A percentile compares a stretch with the other conserved stretches of the same genome.
These are phyloP conservation scores for Neoboletus magnificus DNA, from an alignment of 768 basidiomycete species.

Conservation along the genomic window DNA sequence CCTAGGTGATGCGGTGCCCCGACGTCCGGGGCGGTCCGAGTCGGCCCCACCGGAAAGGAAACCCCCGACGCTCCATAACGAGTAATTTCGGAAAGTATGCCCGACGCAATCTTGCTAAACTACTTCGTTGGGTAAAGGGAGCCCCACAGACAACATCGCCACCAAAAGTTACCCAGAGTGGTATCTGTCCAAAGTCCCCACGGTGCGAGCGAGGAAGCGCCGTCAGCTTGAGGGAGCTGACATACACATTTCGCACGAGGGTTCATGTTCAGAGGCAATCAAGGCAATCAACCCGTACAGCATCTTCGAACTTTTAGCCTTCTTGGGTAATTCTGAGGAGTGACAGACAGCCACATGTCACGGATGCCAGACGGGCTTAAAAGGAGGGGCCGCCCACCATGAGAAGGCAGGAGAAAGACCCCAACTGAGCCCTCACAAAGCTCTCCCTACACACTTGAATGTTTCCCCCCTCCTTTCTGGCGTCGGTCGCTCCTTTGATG, in stretches of 20 bases:
- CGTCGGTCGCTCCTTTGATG: neutral
- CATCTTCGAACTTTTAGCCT: slow-evolving; percentile 19
- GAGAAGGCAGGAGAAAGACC: slow-evolving; percentile 5
- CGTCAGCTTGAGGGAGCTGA: slow-evolving; percentile 24
- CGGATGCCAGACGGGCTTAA: slow-evolving; percentile 18
- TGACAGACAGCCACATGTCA: slow-evolving; percentile 19
- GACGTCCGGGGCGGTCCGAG: neutral
- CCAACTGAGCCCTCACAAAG: slow-evolving; percentile 5
- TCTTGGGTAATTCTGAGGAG: slow-evolving; percentile 24
- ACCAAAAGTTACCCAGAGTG: slow-evolving; percentile 21
- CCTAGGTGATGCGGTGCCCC: neutral
- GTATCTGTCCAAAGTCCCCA: slow-evolving; percentile 13
- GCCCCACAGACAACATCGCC: slow-evolving; percentile 17
- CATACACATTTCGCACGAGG: slow-evolving; percentile 29
- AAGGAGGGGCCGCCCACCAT: slow-evolving; percentile 23
- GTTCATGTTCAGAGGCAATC: slow-evolving; percentile 28
- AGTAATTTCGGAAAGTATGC: slow-evolving; percentile 15
- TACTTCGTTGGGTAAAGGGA: slow-evolving; percentile 17
- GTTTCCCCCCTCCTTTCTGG: neutral
- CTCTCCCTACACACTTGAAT: neutral
- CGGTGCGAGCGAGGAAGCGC: neutral
- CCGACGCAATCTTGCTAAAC: slow-evolving; percentile 19
- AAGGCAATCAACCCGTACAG: slow-evolving; percentile 15
- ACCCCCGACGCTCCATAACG: slow-evolving; percentile 12
- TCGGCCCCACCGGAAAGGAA: slow-evolving; percentile 1